Conservation (phyloP, 176 grass and related monocot genomes). For the Oryza glaberrima region DNA sequence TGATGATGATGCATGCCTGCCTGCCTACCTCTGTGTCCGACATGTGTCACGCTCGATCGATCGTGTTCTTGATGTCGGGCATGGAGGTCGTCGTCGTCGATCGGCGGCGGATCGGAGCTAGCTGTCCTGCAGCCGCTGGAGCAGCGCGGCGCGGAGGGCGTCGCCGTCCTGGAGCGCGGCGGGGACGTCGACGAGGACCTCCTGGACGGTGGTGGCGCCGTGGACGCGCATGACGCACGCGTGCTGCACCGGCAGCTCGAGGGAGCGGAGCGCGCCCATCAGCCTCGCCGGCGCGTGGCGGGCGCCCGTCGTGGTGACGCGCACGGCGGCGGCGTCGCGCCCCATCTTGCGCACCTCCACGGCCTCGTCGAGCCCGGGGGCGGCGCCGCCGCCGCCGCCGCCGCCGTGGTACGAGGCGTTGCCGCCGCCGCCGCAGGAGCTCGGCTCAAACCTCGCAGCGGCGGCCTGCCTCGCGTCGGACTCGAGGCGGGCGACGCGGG, state of each 20-base stretch:
- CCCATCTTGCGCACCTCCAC: constrained; percentile 49
- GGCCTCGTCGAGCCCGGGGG: constrained; percentile 15
- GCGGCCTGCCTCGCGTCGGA: constrained; percentile 43
- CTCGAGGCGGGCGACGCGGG: constrained; percentile 44
- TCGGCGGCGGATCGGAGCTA: neutral
- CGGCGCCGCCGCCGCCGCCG: neutral
- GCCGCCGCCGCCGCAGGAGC: neutral
- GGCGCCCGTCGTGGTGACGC: constrained; percentile 25
- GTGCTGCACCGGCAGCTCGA: constrained; percentile 60
- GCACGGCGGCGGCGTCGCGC: constrained; percentile 40
- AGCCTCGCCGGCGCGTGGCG: constrained; percentile 57
- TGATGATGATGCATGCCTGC: too few relatives aligned
- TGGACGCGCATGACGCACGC: constrained; percentile 56
- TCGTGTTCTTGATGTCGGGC: neutral
- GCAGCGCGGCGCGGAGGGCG: constrained; percentile 48
- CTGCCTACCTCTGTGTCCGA: neutral
- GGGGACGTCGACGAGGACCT: constrained; percentile 61
- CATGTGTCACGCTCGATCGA: neutral
- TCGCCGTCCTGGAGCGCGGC: constrained; percentile 37
- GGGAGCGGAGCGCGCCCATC: constrained; percentile 58
- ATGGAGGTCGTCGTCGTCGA: too few relatives aligned
- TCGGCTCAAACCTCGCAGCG: constrained; percentile 24
- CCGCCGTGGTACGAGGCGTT: neutral
- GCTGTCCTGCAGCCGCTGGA: constrained; percentile 44
- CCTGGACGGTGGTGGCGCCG: constrained; percentile 59